Conservation (phyloP, 2,329 filamentous ascomycete genomes). For the Colletotrichum musae region DNA sequence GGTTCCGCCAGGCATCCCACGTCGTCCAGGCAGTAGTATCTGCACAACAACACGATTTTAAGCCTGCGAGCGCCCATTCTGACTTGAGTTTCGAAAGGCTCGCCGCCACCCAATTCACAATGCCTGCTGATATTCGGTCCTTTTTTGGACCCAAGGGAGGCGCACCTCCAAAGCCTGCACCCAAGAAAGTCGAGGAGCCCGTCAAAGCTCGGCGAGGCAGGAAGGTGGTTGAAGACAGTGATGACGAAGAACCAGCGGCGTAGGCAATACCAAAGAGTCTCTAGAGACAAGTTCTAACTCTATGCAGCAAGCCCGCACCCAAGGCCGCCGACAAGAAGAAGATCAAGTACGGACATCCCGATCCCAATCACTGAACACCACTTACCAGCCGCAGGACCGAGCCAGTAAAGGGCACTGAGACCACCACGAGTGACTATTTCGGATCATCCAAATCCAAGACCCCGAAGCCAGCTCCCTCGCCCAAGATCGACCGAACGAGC, state of each 20-base stretch:
- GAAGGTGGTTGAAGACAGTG: slow-evolving; percentile 85
- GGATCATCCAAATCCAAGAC: slow-evolving; percentile 61
- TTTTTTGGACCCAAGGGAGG: slow-evolving; percentile 88
- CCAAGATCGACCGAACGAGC: slow-evolving; percentile 57
- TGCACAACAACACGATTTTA: not conserved
- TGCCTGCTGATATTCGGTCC: slow-evolving; percentile 88
- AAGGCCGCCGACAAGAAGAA: slow-evolving; percentile 70
- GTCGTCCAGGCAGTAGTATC: slow-evolving; percentile 22
- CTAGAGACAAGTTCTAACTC: slow-evolving; percentile 14
- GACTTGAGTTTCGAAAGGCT: not conserved
- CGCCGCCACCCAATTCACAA: slow-evolving; percentile 52
- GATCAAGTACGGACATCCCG: slow-evolving; percentile 57
- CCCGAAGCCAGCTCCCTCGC: slow-evolving; percentile 54
- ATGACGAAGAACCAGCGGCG: slow-evolving; percentile 74
- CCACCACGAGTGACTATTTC: slow-evolving; percentile 72
- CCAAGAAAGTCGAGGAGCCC: slow-evolving; percentile 62
- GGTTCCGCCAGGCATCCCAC: slow-evolving; percentile 11
- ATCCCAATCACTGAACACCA: slow-evolving; percentile 14
- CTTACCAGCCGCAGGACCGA: slow-evolving; percentile 50
- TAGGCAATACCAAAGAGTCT: not conserved
- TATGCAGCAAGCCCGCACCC: slow-evolving; percentile 47
- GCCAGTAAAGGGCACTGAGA: slow-evolving; percentile 64
- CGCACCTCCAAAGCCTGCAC: slow-evolving; percentile 63
- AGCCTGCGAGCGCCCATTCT: not conserved
- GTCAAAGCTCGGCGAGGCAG: slow-evolving; percentile 65